Base-by-base conservation (phyloP, 2,329 filamentous ascomycete genomes). In the Ustulina deusta region DNA sequence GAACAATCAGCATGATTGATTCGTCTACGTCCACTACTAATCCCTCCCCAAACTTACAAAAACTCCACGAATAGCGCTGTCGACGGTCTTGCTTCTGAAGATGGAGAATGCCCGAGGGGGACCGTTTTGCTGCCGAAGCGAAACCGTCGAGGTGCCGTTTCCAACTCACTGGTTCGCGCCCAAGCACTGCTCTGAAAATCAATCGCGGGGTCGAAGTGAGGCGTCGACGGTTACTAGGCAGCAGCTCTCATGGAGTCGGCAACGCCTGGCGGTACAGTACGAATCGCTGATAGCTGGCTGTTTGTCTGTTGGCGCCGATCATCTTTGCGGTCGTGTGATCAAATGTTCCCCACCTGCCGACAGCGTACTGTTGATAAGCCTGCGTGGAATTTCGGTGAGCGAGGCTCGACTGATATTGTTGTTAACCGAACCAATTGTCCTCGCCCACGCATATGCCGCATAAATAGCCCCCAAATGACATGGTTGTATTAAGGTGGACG, bases 131-230 rank as follows among this genome's bases (percentile, higher is more conserved):
- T 22, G 1, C 13, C 5, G 17, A 27, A 34, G 6, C 4, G 29
- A 32, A 42, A 66, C 52, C 61, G 60, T 65, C 9, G 6, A 54
- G 46, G n/a, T 27, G 32, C 66, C 66, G 66, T 68, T 58, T 59
- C 56, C 29, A n/a, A 15, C 0, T 20, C 10, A 32, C 40, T 68
- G 52, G 66, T 68, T 38, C 66, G 66, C 62, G 62, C 44, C 48
- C 66, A 34, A 58, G 15, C 10, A n/a, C 25, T 9, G 6, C 6
- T 36, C 36, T n/a, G 40, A 17, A 61, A 29, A 40, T 42, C 51
- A 46, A 32, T 55, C 36, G 51, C n/a, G 13, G 61, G 38, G 42
- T 54, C 32, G 27, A 48, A 32, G 3, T 51, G 3, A 61, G 61
- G 66, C 62, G 29, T 40, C 62, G 7, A 59, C 44, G 52, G 6